Evolutionary conservation across 257 asterid genomes (phyloP).

Genomic region (Handroanthus guayacan): DNA sequence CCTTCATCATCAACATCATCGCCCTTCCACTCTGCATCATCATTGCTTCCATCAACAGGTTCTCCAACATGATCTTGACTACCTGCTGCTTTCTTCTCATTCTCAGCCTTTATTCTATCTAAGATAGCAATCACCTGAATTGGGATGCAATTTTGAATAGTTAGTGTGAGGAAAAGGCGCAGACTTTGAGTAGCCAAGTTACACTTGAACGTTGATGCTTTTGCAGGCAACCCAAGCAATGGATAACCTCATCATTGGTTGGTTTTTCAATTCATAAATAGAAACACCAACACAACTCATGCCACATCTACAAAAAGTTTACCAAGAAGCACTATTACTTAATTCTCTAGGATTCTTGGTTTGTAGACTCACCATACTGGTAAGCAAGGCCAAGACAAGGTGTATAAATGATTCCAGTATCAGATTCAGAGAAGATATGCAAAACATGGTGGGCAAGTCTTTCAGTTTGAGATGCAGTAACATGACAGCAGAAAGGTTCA

Average conservation of each 20-base stretch:
- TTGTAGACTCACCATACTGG: too few relatives aligned
- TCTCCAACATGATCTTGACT: conserved; percentile 45
- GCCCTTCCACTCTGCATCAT: conserved; percentile 61
- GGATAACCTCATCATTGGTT: not conserved
- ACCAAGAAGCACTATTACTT: too few relatives aligned
- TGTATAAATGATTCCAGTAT: too few relatives aligned
- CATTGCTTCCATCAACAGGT: conserved; percentile 51
- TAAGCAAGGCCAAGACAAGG: too few relatives aligned
- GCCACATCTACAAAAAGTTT: not conserved
- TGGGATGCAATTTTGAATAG: conserved; percentile 16
- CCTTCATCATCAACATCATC: conserved; percentile 84
- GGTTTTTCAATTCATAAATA: not conserved
- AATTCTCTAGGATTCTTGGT: too few relatives aligned
- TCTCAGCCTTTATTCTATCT: conserved; percentile 89
- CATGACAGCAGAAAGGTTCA: too few relatives aligned
- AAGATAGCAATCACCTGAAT: conserved; percentile 93
- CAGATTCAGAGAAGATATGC: too few relatives aligned
- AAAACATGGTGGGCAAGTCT: too few relatives aligned
- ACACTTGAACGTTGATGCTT: conserved; percentile 13
- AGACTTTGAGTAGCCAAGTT: not conserved
- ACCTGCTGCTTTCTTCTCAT: conserved; percentile 41
- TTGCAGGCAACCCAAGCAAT: not conserved
- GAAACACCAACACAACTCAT: not conserved
- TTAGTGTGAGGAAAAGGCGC: conserved; percentile 25
- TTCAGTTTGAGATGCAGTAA: too few relatives aligned